These are phyloP conservation scores for Nissolia schottii DNA, from an alignment of 306 rosid genomes.

Conservation along the genomic window DNA sequence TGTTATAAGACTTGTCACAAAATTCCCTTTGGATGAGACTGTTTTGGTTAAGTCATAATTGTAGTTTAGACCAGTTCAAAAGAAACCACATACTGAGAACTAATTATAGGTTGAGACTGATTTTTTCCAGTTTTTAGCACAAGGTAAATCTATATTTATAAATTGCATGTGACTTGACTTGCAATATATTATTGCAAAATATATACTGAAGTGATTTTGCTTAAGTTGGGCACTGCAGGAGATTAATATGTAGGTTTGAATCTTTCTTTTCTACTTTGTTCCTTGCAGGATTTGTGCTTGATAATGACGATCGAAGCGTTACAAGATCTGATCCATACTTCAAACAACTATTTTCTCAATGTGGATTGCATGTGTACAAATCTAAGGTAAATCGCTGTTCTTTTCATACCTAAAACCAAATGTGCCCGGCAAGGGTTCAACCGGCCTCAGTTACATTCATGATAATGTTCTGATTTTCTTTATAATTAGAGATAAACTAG, in stretches of 20 bases:
- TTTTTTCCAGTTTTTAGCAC: neutral
- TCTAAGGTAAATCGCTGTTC: slow-evolving; percentile 45
- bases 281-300: slow-evolving; percentile 74
- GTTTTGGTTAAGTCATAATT: neutral
- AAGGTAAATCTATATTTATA: neutral
- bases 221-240: neutral
- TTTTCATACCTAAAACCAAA: neutral
- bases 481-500: neutral
- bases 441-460: neutral
- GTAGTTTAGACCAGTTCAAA: neutral
- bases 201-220: neutral
- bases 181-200: neutral
- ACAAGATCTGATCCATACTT: slow-evolving; percentile 84
- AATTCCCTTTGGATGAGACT: neutral
- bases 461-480: neutral
- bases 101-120: neutral
- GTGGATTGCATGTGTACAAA: slow-evolving; percentile 72
- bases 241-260: neutral
- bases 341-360: slow-evolving; percentile 69
- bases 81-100: neutral
- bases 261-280: neutral
- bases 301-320: slow-evolving; percentile 77
- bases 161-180: neutral
- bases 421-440: neutral
- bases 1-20: neutral